These are phyloP conservation scores for Agastache rugosa DNA, from an alignment of 257 asterid species.

Conservation along the genomic window DNA sequence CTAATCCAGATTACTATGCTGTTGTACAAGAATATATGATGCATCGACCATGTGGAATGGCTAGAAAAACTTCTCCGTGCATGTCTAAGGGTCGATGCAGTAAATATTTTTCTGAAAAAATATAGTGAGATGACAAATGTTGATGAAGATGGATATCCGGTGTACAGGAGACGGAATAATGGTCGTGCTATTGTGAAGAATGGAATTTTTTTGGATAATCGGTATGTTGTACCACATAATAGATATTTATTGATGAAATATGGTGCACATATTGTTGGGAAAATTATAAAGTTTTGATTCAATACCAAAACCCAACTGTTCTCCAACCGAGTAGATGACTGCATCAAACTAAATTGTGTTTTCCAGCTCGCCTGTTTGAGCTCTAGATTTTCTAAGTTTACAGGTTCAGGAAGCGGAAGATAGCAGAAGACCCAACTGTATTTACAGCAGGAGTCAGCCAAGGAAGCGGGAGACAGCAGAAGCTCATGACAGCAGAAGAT, in stretches of 20 bases:
- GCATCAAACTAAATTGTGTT: too few species aligned
- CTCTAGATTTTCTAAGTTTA: too few species aligned
- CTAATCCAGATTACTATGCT: background rate
- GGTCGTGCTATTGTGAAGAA: background rate
- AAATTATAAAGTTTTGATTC: too few species aligned
- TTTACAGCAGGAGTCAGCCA: too few species aligned
- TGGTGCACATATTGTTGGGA: background rate
- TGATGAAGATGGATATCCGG: background rate
- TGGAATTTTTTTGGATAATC: background rate
- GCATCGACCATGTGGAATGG: background rate
- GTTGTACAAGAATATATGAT: background rate
- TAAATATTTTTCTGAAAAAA: background rate
- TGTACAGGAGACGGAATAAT: background rate
- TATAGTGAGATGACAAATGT: background rate
- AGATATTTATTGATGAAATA: background rate
- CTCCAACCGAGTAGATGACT: too few species aligned
- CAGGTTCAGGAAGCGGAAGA: too few species aligned
- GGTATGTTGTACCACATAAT: background rate
- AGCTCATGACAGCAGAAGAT: too few species aligned
- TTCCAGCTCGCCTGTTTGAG: too few species aligned
- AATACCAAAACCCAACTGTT: too few species aligned
- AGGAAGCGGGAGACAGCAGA: too few species aligned
- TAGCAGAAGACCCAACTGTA: too few species aligned
- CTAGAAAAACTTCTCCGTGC: background rate
- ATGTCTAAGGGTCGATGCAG: background rate